Evolutionary conservation across 2,329 filamentous ascomycete species (phyloP).

Genomic region (Paraphaeosphaeria sporulosa): DNA sequence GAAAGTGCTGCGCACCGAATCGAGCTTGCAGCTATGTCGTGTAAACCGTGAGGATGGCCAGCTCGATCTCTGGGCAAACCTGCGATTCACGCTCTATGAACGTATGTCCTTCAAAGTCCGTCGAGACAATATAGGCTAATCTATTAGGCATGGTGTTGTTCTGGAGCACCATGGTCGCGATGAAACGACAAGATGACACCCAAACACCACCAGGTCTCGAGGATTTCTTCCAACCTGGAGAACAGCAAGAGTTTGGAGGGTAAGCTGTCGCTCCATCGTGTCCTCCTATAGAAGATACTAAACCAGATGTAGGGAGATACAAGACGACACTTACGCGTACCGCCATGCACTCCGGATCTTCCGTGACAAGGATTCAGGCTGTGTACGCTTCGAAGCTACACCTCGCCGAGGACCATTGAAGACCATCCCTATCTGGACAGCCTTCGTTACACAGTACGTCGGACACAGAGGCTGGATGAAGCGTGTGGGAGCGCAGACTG

Average conservation of each 20-base stretch:
- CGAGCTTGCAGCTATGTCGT: slow-evolving; percentile 52
- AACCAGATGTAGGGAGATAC: slow-evolving; percentile 55
- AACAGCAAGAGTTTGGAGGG: slow-evolving; percentile 59
- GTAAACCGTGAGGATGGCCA: slow-evolving; percentile 50
- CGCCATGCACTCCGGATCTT: slow-evolving; percentile 64
- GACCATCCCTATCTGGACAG: slow-evolving; percentile 67
- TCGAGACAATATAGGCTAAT: slow-evolving; percentile 11
- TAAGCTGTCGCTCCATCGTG: slow-evolving; percentile 32
- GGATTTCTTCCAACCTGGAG: slow-evolving; percentile 58
- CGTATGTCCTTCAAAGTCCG: slow-evolving; percentile 45
- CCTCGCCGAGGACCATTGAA: slow-evolving; percentile 61
- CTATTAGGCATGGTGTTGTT: slow-evolving; percentile 63
- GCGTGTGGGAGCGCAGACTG: slow-evolving; percentile 49
- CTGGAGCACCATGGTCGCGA: slow-evolving; percentile 63
- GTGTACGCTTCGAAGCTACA: slow-evolving; percentile 65
- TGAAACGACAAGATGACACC: slow-evolving; percentile 63
- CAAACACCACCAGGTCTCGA: slow-evolving; percentile 51
- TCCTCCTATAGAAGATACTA: slow-evolving; percentile 13
- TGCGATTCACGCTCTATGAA: slow-evolving; percentile 64
- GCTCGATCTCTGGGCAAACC: slow-evolving; percentile 60
- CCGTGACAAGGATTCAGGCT: slow-evolving; percentile 58
- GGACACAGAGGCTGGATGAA: slow-evolving; percentile 58
- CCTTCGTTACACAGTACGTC: slow-evolving; percentile 53
- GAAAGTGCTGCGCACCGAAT: slow-evolving; percentile 50
- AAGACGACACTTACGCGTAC: slow-evolving; percentile 55